phyloP scores from a whole-genome alignment of 1,284 basidiomycete genomes.

The Papiliotrema terrestris region DNA sequence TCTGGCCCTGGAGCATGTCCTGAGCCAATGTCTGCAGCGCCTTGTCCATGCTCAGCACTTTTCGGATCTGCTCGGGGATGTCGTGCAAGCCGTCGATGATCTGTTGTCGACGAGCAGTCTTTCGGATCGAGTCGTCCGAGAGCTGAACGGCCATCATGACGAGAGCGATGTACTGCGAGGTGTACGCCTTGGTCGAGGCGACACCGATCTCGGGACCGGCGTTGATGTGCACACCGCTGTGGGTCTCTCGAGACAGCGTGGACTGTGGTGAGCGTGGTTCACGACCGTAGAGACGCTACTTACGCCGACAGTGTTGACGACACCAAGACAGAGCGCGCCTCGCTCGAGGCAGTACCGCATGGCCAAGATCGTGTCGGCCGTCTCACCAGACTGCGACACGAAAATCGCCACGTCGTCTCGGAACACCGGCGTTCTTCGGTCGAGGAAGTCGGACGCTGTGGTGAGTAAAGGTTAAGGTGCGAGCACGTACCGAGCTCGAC shows the following conservation, averaged over 20 bases:
- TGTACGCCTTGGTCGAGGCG: slow-evolving; percentile 99
- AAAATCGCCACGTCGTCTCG: slow-evolving; percentile 97
- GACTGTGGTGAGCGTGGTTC: slow-evolving; percentile 50
- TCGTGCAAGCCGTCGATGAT: slow-evolving; percentile 93
- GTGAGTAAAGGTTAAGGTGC: neutral
- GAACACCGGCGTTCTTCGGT: slow-evolving; percentile 99
- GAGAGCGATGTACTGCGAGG: slow-evolving; percentile 97
- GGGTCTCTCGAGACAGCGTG: slow-evolving; percentile 95
- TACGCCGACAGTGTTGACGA: slow-evolving; percentile 93
- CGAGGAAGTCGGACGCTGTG: slow-evolving; percentile 90
- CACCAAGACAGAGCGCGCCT: slow-evolving; percentile 88
- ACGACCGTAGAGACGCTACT: neutral
- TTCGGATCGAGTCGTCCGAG: slow-evolving; percentile 92
- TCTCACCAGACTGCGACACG: slow-evolving; percentile 97
- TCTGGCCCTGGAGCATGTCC: slow-evolving; percentile 71
- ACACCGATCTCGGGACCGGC: slow-evolving; percentile 98
- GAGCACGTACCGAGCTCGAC: slow-evolving; percentile 65
- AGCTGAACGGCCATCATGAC: slow-evolving; percentile 98
- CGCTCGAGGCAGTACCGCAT: slow-evolving; percentile 95
- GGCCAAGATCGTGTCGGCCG: slow-evolving; percentile 95
- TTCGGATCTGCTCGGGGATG: slow-evolving; percentile 85
- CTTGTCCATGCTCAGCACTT: slow-evolving; percentile 77
- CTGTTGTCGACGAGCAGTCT: slow-evolving; percentile 82
- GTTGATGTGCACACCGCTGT: slow-evolving; percentile 99
- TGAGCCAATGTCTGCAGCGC: slow-evolving; percentile 77